Conservation (phyloP, 2,329 filamentous ascomycete species). For the Aureobasidium mangrovei region DNA sequence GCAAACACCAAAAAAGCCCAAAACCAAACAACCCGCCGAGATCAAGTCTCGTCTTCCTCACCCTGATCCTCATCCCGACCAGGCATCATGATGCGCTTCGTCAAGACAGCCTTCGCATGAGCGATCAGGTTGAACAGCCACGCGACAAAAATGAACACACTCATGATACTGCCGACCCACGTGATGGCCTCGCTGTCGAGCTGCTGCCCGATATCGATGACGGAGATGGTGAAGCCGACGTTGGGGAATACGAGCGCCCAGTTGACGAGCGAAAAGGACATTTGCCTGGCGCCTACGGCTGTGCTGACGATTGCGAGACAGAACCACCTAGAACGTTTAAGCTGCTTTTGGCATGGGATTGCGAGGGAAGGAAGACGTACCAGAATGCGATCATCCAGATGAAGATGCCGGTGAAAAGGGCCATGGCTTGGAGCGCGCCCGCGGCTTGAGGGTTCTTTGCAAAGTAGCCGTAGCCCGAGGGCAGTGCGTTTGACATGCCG, state of each 20-base stretch:
- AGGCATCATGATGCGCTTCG: slow-evolving; percentile 46
- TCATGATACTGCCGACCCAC: slow-evolving; percentile 49
- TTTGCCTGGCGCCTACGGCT: slow-evolving; percentile 17
- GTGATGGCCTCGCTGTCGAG: slow-evolving; percentile 44
- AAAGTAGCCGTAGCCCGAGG: slow-evolving; percentile 20
- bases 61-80: slow-evolving; percentile 51
- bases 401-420: slow-evolving; percentile 32
- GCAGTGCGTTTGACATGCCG: slow-evolving; percentile 20
- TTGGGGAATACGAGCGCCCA: slow-evolving; percentile 61
- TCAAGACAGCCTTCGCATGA: slow-evolving; percentile 43
- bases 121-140: slow-evolving; percentile 44
- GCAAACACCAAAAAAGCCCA: too few relatives aligned
- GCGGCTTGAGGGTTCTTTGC: slow-evolving; percentile 17
- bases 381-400: slow-evolving; percentile 43
- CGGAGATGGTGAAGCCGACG: slow-evolving; percentile 52
- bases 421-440: slow-evolving; percentile 20
- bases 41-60: slow-evolving; percentile 17
- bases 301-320: slow-evolving; percentile 19
- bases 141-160: slow-evolving; percentile 44
- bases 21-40: neutral
- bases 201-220: slow-evolving; percentile 45
- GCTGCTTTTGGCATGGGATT: slow-evolving; percentile 30
- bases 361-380: slow-evolving; percentile 25
- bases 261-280: slow-evolving; percentile 33
- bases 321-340: slow-evolving; percentile 14